A percentile compares a stretch with the other conserved stretches of the same genome.
These are phyloP conservation scores for Emericellopsis cladophorae DNA, from an alignment of 2,329 filamentous ascomycete genomes.

Conservation along the genomic window DNA sequence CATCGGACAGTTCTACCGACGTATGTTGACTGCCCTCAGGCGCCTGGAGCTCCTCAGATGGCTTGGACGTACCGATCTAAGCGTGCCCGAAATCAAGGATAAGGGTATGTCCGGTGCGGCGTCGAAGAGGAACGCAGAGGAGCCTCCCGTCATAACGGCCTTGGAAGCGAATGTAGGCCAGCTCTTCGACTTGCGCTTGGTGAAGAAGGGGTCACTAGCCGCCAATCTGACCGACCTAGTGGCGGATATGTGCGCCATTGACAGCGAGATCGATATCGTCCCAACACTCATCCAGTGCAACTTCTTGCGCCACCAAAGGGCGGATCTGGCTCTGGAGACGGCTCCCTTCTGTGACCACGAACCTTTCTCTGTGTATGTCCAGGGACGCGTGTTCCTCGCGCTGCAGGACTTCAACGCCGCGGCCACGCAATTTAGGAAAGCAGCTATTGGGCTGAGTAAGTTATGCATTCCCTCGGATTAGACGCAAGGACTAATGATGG, in stretches of 20 bases:
- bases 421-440: constrained; percentile 65
- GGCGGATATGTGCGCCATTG: constrained; percentile 49
- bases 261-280: constrained; percentile 53
- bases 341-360: constrained; percentile 41
- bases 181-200: constrained; percentile 43
- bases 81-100: constrained; percentile 30
- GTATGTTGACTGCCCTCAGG: constrained; percentile 57
- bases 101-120: constrained; percentile 12
- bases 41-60: constrained; percentile 63
- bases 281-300: constrained; percentile 49
- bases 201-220: constrained; percentile 31
- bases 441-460: constrained; percentile 72
- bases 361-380: constrained; percentile 65
- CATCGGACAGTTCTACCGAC: constrained; percentile 57
- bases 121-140: constrained; percentile 28
- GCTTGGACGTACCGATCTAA: constrained; percentile 45
- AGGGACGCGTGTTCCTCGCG: constrained; percentile 65
- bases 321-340: constrained; percentile 47
- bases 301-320: constrained; percentile 43
- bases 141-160: constrained; percentile 38
- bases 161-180: constrained; percentile 49
- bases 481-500: not conserved
- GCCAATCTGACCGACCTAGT: constrained; percentile 55
- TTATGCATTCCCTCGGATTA: constrained; percentile 7
- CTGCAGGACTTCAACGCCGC: constrained; percentile 64